Evolutionary conservation across 331 rosid genomes (phyloP), one percentile per base, ranked within the genome.

Genomic region (Acacia pycnantha): DNA sequence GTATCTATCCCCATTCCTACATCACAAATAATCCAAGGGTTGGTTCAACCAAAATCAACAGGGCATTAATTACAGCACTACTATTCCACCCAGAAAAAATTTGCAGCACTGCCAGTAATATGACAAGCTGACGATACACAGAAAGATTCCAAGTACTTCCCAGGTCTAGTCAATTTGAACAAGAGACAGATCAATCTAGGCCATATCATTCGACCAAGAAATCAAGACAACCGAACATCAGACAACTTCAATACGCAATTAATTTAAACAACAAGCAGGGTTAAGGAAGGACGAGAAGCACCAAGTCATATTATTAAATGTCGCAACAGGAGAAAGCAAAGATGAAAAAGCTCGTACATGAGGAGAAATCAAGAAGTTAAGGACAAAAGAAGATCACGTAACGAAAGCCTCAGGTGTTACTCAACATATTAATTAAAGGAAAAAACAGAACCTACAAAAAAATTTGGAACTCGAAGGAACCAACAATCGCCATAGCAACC

Each of bases 1-100:
- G 76, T 96, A 96, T 82, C 92, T 90, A 89, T 96, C 99, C 65
- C 99, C 99, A 82, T 96, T 96, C 83, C 99, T 96, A 65, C 89
- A 92, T 35, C 70, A 72, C 53, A 33, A 79, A 22, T 7, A 51
- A 73, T 66, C 62, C 31, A 24, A 73, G 14, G 15, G 69, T 59
- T 19, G 76, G 50, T 29, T 75, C 26, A 72, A 43, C 11, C n/a
- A 40, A 7, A 44, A 56, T 50, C 53, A 56, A 35, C 78, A 33
- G 58, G n/a, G 77, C 27, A 58, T 50, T 71, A 48, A 76, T 18
- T 40, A 16, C 54, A 65, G n/a, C 51, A 31, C 11, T 37, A 64
- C 24, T 19, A 53, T 18, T 59, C 12, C 64, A 70, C 21, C 40
- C 53, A 56, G 37, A 16, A 50, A 70, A 48, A 27, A 40, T 26